These are phyloP conservation scores for Ensete ventricosum DNA, from an alignment of 176 grass and related monocot species.

Conservation along the genomic window DNA sequence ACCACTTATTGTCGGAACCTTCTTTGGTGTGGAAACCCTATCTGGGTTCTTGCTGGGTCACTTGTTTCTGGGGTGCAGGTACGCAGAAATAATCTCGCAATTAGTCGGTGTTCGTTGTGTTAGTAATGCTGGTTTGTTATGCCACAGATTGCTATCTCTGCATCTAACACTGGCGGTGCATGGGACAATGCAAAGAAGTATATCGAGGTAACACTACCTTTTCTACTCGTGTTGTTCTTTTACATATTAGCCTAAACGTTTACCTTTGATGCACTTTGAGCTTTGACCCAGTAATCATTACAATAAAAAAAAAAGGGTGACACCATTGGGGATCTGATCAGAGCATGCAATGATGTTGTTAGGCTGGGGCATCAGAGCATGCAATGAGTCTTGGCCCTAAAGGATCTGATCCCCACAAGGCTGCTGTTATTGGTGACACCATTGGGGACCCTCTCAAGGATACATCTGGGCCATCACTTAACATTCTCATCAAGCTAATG, in stretches of 20 bases:
- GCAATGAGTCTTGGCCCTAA: constrained; percentile 35
- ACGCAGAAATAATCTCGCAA: neutral
- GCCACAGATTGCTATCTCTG: constrained; percentile 42
- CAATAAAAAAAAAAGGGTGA: no score
- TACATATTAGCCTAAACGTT: no score
- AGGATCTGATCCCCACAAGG: constrained; percentile 44
- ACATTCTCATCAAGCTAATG: constrained; percentile 67
- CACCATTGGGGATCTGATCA: no score
- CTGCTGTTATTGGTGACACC: constrained; percentile 46
- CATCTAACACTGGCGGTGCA: constrained; percentile 44
- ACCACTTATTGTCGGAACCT: constrained; percentile 33
- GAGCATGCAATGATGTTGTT: no score
- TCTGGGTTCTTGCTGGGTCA: constrained; percentile 40
- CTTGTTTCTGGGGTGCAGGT: constrained; percentile 43
- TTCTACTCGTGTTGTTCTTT: no score
- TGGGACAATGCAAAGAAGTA: constrained; percentile 64
- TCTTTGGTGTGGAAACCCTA: constrained; percentile 44
- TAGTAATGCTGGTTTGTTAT: neutral
- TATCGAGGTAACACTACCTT: constrained; percentile 29
- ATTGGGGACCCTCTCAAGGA: constrained; percentile 51
- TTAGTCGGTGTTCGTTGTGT: no score
- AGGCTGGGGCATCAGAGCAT: constrained; percentile 44
- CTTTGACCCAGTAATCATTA: no score
- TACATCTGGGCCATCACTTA: constrained; percentile 49
- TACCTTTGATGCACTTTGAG: no score